Base-by-base conservation (phyloP, 257 asterid species). In the Solanum etuberosum region DNA sequence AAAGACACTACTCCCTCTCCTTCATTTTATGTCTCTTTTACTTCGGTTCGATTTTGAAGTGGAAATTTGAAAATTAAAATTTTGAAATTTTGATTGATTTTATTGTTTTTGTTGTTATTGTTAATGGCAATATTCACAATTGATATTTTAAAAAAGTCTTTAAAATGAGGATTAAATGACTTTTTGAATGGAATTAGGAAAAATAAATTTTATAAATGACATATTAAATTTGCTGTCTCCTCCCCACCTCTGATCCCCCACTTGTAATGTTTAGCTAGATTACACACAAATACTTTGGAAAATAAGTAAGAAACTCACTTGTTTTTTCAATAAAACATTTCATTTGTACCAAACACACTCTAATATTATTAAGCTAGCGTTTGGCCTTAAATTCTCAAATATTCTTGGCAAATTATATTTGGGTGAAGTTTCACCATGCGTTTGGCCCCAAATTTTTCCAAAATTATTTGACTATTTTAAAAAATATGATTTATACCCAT, bases 361-460 rank as follows among this genome's bases (percentile, higher is more conserved):
- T 57, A 57, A 57, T 57, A 5, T 57, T 57, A 10, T 57, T 57
- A 57, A 57, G 63, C 63, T 20, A 6, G 63, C 4, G 20, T 54
- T 20, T 20, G 11, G 6, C 63, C 11, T 23, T 25, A 54, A 54
- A 25, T 54, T 54, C 1, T 7, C 63, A 54, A 20, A 54, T 54
- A 20, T 54, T 54, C 11, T 54, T 54, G 63, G 0, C 11, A 20
- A 54, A 54, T 15, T 18, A 54, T 54, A 54, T 54, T 54, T 54
- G 63, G 11, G 2, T 54, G 11, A 54, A 54, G 63, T 20, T 54
- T 20, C 11, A 54, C 63, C 21, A 3, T 54, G 25, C 20, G 11
- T 1, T 54, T 3, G n/a, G 11, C 25, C 25, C 10, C 25, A 54
- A 54, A 2, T 20, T 20, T 54, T 54, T 23, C 0, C 0, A 0